These are phyloP conservation scores for Dalechampia spathulata DNA, from an alignment of 441 rosid genomes.

Conservation along the genomic window DNA sequence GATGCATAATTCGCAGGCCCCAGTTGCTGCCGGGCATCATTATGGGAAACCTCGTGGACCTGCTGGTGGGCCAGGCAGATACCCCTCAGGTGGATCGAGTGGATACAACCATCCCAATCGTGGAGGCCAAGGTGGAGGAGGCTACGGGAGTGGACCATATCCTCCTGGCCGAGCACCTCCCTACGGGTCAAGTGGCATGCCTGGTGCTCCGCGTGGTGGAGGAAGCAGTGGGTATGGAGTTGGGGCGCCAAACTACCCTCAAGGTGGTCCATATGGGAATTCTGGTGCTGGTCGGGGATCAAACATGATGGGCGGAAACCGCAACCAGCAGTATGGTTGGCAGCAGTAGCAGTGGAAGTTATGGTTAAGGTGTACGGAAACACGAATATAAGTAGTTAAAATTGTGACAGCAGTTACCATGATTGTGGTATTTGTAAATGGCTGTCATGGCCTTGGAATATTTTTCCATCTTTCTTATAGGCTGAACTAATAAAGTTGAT, in stretches of 20 bases:
- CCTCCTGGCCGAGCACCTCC: conserved; percentile 48
- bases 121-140: conserved; percentile 49
- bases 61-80: conserved; percentile 71
- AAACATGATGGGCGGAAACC: conserved; percentile 77
- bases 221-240: conserved; percentile 65
- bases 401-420: not conserved
- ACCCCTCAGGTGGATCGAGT: conserved; percentile 44
- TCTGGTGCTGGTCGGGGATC: conserved; percentile 79
- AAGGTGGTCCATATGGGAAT: conserved; percentile 65
- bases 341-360: conserved; percentile 35
- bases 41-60: conserved; percentile 73
- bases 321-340: conserved; percentile 90
- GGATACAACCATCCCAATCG: conserved; percentile 63
- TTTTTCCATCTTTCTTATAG: too few species aligned
- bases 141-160: conserved; percentile 40
- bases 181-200: conserved; percentile 37
- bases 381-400: too few species aligned
- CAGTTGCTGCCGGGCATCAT: conserved; percentile 62
- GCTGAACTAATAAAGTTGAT: too few species aligned
- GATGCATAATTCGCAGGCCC: conserved; percentile 51
- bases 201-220: conserved; percentile 66
- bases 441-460: too few species aligned
- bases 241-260: conserved; percentile 72
- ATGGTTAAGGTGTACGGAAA: not conserved
- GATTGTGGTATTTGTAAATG: too few species aligned